phyloP scores from a whole-genome alignment of 257 asterid species.

The Solanum virginianum region DNA sequence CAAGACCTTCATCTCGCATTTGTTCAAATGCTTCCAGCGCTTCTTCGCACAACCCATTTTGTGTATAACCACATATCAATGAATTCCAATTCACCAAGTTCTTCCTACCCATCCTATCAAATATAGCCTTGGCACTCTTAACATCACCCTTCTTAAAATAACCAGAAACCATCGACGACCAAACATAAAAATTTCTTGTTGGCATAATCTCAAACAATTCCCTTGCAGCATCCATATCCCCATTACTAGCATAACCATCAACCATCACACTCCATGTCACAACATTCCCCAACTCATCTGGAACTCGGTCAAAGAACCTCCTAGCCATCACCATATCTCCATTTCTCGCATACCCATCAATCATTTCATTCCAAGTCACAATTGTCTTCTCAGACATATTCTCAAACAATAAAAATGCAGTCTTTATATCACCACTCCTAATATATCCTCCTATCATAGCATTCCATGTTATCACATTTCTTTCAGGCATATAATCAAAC shows the following conservation, averaged over 20 bases:
- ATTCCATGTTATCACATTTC: slow-evolving; percentile 55
- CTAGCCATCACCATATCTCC: slow-evolving; percentile 48
- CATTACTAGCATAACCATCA: slow-evolving; percentile 39
- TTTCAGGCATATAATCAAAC: slow-evolving; percentile 62
- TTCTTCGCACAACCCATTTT: slow-evolving; percentile 47
- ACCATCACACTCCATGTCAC: slow-evolving; percentile 79
- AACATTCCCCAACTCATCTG: slow-evolving; percentile 45
- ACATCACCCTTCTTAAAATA: slow-evolving; percentile 59
- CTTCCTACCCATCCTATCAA: slow-evolving; percentile 43
- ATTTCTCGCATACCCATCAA: slow-evolving; percentile 47
- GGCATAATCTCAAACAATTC: slow-evolving; percentile 47
- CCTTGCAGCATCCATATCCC: slow-evolving; percentile 57
- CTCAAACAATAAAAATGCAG: slow-evolving; percentile 34
- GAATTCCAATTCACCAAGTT: slow-evolving; percentile 80
- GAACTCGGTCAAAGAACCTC: slow-evolving; percentile 40
- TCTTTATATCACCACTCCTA: slow-evolving; percentile 22
- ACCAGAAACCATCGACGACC: slow-evolving; percentile 66
- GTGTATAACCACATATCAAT: slow-evolving; percentile 65
- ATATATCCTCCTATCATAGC: slow-evolving; percentile 67
- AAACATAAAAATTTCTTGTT: slow-evolving; percentile 39
- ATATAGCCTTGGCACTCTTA: slow-evolving; percentile 38
- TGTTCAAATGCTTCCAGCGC: slow-evolving; percentile 37
- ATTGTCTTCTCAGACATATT: slow-evolving; percentile 31
- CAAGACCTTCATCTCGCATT: slow-evolving; percentile 50
- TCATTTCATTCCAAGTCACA: slow-evolving; percentile 72